Evolutionary conservation across 2,329 filamentous ascomycete species (phyloP), one percentile per base, ranked within the genome.

Genomic region (Furcasterigmium furcatum): DNA sequence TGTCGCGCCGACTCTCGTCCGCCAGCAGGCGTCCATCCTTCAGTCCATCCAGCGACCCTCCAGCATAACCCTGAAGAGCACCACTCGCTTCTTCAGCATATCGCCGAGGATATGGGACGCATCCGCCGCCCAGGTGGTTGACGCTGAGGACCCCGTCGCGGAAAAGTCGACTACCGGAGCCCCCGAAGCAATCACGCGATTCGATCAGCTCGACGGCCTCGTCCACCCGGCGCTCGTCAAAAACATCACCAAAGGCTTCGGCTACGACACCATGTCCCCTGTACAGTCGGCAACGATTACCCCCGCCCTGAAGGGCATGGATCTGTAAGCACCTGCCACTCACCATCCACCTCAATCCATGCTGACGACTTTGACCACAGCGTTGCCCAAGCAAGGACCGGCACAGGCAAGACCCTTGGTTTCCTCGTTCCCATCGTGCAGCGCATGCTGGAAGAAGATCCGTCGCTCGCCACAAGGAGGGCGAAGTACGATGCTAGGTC

Each of bases 361-460:
- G 9, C 30, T 34, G 30, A 34, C 16, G 14, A 34, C 9, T 38
- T 38, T 50, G 42, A n/a, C 32, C 36, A 49, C 58, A 89, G 87
- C 56, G 77, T 97, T 54, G 94, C 92, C 39, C 94, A 97, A 72
- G 94, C 94, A 48, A 96, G 89, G 70, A 99, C 94, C 9, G 94
- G 94, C 62, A 97, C 94, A 4, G 94, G 94, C 62, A 99, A 99
- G 72, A 99, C 94, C 0, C 72, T 97, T 46, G 94, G 89, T 29
- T 99, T 97, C 73, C 76, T 99, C 20, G 70, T 97, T 7, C 94
- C 94, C 42, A 74, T 91, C 8, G 71, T 97, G 43, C 89, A 96
- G 63, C 84, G 84, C 48, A 87, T 96, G 59, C 72, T 95, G 49
- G 64, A 68, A 18, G 68, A 75, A 48, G 80, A 89, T 52, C 80